Evolutionary conservation across 1,139 yeast genomes (phyloP).

Genomic region (Geotrichum aggregatum): DNA sequence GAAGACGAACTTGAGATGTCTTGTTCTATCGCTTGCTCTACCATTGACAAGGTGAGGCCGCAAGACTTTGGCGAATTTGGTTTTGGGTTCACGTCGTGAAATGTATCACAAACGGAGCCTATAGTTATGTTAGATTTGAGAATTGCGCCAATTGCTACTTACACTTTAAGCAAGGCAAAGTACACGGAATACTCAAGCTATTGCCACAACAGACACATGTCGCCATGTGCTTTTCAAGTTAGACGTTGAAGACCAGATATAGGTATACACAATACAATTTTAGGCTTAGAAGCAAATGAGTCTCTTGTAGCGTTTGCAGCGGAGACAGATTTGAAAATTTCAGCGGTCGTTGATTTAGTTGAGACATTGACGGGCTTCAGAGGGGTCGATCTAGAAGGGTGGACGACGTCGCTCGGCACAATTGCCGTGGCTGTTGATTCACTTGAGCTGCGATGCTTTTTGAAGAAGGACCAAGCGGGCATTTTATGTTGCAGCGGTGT

Average conservation of each 20-base stretch:
- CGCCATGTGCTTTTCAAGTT: not conserved
- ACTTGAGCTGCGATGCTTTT: too few species aligned
- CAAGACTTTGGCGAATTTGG: not conserved
- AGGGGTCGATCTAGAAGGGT: too few species aligned
- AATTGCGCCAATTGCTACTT: conserved; percentile 27
- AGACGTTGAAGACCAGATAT: not conserved
- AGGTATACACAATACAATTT: not conserved
- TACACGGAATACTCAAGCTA: conserved; percentile 47
- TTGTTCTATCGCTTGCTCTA: conserved; percentile 6
- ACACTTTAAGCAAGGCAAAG: conserved; percentile 52
- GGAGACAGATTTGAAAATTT: conserved; percentile 20
- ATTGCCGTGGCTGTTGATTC: too few species aligned
- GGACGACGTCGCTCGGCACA: not conserved
- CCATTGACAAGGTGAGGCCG: not conserved
- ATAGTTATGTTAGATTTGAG: conserved; percentile 24
- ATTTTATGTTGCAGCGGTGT: too few species aligned
- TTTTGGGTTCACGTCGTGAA: conserved; percentile 29
- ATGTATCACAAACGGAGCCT: conserved; percentile 31
- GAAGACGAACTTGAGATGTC: not conserved
- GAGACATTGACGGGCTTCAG: conserved; percentile 11
- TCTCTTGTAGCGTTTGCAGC: conserved; percentile 16
- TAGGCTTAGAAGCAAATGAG: not conserved
- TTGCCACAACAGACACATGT: conserved; percentile 60
- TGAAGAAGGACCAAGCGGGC: too few species aligned
- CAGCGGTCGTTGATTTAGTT: conserved; percentile 18